Base-by-base conservation (phyloP, 2,329 filamentous ascomycete species). In the Leptodontidium sp. region DNA sequence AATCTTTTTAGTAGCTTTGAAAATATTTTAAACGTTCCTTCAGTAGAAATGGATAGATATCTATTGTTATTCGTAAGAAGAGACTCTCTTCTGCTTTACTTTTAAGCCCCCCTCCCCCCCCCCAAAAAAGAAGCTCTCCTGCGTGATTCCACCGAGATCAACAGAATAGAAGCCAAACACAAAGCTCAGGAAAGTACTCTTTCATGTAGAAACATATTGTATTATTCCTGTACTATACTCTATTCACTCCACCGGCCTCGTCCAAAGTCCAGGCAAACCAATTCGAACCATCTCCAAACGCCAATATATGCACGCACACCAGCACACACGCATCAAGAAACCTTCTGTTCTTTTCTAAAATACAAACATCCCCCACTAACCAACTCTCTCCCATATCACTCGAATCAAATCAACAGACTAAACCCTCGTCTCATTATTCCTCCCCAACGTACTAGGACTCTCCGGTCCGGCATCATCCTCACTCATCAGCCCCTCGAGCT, bases 401-500 rank as follows among this genome's bases (percentile, higher is more conserved):
- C 38, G 2, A 40, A 40, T 11, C 8, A 40, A 40, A 40, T 6
- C 0, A 11, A 11, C 38, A 40, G 17, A 3, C 45, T 49, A 64
- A n/a, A 76, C 74, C 24, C 71, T 67, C 40, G 69, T 62, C 58
- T 76, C 73, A 62, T 80, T 83, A 68, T 84, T 84, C 74, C 81
- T 83, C 40, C 84, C 84, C 40, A 85, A 73, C 1, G 84, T 85
- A 68, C 82, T 84, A 0, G 85, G 84, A 66, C 82, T 86, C 64
- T 83, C 83, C 9, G 82, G 77, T 5, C 61, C 66, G 4, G 91
- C 91, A 64, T 97, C 94, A 21, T 97, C 94, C 55, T 97, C 94
- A 68, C 92, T 96, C 79, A 94, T 94, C 49, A 99, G 82, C 0
- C 93, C 95, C 69, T 96, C 93, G 0, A 99, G 85, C 81, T 98